Evolutionary conservation across 371 early-diverging fungal species (phyloP), one percentile per base, ranked within the genome.

Genomic region (Conidiobolus coronatus): DNA sequence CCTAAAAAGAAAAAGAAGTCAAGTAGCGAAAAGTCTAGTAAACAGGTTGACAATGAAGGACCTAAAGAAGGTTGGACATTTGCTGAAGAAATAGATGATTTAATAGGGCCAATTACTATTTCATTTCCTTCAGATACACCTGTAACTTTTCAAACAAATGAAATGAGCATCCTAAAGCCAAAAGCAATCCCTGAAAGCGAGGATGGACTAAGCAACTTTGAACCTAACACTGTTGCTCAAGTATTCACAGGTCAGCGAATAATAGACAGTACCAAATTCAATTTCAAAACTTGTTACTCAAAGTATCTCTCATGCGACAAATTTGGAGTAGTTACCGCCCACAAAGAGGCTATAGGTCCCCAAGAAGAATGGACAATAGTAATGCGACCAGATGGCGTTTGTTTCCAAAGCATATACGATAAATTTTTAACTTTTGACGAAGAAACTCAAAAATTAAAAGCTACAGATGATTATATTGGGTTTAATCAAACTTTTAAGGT

Each of bases 241-340:
- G 86, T 82, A 2, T 74, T 82, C 59, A 69, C 81, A 2, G 77
- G 66, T 0, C 61, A 68, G 12, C 63, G 69, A 42, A 55, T 74
- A 15, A 59, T 68, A 12, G 75, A 73, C 17, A 64, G 62, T 11
- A 63, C 61, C 51, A 57, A 64, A 2, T 64, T 72, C 44, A 66
- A 67, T 0, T 63, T 86, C 50, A 81, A 80, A 51, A 70, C 79
- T 2, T 69, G 66, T 12, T 60, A 66, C 42, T 73, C 73, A 15
- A 70, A 69, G 49, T 86, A 83, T 56, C 55, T 86, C 7, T 66
- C 78, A 34, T 65, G 72, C 11, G 89, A 88, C 67, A 82, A 84
- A 49, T 72, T 84, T 60, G 89, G 86, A 2, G 68, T 79, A 5
- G 81, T 84, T 0, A 49, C 70, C 2, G 71, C 72, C 18, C 65